Percentiles rank a stretch among this genome's conserved stretches.
phyloP scores from a whole-genome alignment of 164 flowering plant species.

The Vitis labrusca region DNA sequence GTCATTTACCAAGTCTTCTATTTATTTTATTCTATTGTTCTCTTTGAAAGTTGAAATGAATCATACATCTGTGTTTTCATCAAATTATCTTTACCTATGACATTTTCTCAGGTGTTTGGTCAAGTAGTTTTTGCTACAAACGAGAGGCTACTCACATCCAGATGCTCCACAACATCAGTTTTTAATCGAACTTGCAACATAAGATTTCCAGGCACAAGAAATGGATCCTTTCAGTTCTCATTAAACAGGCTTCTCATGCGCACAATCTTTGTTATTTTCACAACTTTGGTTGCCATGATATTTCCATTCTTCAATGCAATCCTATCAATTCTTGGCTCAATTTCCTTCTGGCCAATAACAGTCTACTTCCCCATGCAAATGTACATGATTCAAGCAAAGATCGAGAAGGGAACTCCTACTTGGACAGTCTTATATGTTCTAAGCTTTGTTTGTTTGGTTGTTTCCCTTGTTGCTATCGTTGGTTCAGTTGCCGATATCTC shows the following conservation, averaged over 20 bases:
- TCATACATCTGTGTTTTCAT: too few species aligned
- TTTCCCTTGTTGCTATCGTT: conserved; percentile 26
- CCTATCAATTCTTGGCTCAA: conserved; percentile 34
- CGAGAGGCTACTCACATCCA: conserved; percentile 20
- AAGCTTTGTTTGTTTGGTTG: conserved; percentile 15
- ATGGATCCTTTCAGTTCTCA: conserved; percentile 17
- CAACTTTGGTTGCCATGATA: conserved; percentile 36
- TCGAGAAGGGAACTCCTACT: conserved; percentile 20
- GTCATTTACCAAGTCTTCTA: too few species aligned
- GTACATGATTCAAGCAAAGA: conserved; percentile 34
- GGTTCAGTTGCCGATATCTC: conserved; percentile 35
- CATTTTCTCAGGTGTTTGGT: conserved; percentile 21
- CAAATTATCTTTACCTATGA: too few species aligned
- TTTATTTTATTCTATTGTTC: too few species aligned
- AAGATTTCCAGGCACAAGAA: conserved; percentile 6
- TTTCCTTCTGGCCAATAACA: conserved; percentile 40
- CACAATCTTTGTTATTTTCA: conserved; percentile 24
- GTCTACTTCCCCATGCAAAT: conserved; percentile 37
- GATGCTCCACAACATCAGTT: conserved; percentile 13
- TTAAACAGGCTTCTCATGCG: conserved; percentile 26
- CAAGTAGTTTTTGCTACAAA: conserved; percentile 23
- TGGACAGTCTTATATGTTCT: conserved; percentile 34
- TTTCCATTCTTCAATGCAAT: conserved; percentile 52
- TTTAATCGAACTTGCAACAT: conserved; percentile 15
- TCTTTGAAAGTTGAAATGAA: too few species aligned